Evolutionary conservation across 1,139 yeast genomes (phyloP).

Genomic region (Diutina neorugosa): DNA sequence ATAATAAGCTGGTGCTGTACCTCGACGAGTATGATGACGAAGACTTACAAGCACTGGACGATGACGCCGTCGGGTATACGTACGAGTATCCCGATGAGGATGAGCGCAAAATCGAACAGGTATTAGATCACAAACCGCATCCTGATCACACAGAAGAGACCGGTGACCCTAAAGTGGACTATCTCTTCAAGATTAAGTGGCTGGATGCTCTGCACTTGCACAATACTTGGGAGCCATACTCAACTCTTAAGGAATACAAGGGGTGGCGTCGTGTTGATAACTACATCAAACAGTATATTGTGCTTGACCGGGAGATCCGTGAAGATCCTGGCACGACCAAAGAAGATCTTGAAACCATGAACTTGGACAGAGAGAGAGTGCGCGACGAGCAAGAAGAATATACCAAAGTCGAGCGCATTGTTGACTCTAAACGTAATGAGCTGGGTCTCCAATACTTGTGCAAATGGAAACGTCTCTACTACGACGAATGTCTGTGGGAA

Average conservation of each 20-base stretch:
- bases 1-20: constrained; percentile 64
- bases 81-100: constrained; percentile 31
- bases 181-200: constrained; percentile 75
- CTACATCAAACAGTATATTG: constrained; percentile 68
- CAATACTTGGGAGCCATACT: constrained; percentile 85
- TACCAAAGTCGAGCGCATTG: constrained; percentile 80
- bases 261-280: constrained; percentile 86
- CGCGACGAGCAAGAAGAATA: constrained; percentile 77
- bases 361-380: constrained; percentile 74
- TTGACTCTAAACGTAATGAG: constrained; percentile 67
- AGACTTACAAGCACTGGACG: constrained; percentile 44
- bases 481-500: constrained; percentile 98
- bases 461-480: constrained; percentile 88
- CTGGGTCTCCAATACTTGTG: constrained; percentile 71
- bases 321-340: constrained; percentile 70
- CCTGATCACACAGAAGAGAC: constrained; percentile 26
- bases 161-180: constrained; percentile 47
- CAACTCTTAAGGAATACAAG: constrained; percentile 39
- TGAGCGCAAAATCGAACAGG: constrained; percentile 35
- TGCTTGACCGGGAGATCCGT: constrained; percentile 64
- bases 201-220: constrained; percentile 79
- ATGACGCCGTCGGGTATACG: constrained; percentile 21
- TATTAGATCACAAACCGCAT: constrained; percentile 39
- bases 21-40: constrained; percentile 45
- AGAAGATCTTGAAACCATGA: constrained; percentile 90